Base-by-base conservation (phyloP, 148 eudicot genomes). In the Rhododendron molle region DNA sequence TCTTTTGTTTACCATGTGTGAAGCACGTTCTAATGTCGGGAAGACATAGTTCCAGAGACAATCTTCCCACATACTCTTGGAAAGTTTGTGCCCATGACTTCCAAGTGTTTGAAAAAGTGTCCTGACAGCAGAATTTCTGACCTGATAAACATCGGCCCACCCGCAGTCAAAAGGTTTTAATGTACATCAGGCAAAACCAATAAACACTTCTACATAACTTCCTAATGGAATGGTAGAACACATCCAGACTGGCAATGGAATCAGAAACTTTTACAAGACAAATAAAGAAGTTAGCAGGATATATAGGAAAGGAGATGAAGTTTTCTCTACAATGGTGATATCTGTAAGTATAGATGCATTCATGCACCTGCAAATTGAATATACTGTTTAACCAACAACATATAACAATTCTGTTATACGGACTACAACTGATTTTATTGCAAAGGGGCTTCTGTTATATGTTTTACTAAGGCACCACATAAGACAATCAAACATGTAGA, bases 71-170 rank as follows among this genome's bases (percentile, higher is more conserved):
- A 94, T 94, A 89, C 92, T 94, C 86, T 89, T 87, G 23, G 98
- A 93, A 86, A 97, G 98, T 89, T 95, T 95, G 85, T 97, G 98
- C 58, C 99, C 99, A 91, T 94, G 99, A 88, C 95, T 97, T 89
- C 99, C 98, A 87, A 97, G 99, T 69, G 92, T 92, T 89, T 97
- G 99, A 87, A 97, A 97, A 80, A 97, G 94, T 76, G 98, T 97
- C 87, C 99, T 95, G 49, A 95, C 92, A 65, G 99, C 98, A 80
- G 99, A 92, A 87, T 97, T 95, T 87, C 99, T 92, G 72, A 96
- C 98, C 98, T 96, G 92, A 74, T 78, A 91, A 82, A 56, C 58
- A 80, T 76, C 15, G 80, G 50, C 65, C 54, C 76, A 76, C 47
- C 36, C 69, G 5, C 69, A 54, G 67, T 47, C 44, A 85, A 34